phyloP scores from a whole-genome alignment of 352 stramenopile species.

The Elongisporangium anandrum region DNA sequence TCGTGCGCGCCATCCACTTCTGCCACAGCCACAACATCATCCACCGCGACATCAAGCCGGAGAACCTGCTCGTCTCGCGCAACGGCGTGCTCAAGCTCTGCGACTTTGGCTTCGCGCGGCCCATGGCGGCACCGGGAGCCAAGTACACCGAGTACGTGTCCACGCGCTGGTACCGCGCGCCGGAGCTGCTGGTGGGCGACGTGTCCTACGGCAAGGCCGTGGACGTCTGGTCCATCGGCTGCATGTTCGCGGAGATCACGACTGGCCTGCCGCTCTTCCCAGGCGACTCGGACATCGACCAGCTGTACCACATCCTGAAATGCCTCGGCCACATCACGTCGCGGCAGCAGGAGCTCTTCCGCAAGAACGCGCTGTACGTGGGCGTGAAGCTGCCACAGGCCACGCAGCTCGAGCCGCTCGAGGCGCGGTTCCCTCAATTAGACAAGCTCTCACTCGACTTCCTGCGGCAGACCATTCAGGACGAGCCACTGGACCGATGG shows the following conservation, averaged over 20 bases:
- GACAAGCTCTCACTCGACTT: conserved; percentile 67
- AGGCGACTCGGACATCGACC: conserved; percentile 96
- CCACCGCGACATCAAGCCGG: conserved; percentile 93
- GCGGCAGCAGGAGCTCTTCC: conserved; percentile 76
- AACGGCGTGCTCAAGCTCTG: conserved; percentile 94
- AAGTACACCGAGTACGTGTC: conserved; percentile 90
- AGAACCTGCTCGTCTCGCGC: conserved; percentile 92
- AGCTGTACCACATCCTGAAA: conserved; percentile 83
- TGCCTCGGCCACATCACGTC: conserved; percentile 69
- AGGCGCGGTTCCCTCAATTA: conserved; percentile 58
- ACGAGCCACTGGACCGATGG: conserved; percentile 77
- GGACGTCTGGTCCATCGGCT: conserved; percentile 96
- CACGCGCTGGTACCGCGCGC: conserved; percentile 94
- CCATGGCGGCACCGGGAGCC: conserved; percentile 52
- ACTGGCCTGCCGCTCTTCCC: conserved; percentile 95
- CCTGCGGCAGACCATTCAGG: conserved; percentile 64
- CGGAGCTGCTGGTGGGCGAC: conserved; percentile 89
- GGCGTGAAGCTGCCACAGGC: conserved; percentile 70
- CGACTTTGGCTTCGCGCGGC: conserved; percentile 84
- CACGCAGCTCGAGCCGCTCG: conserved; percentile 53
- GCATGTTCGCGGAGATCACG: conserved; percentile 96
- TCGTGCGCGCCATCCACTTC: conserved; percentile 86
- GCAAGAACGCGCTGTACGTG: conserved; percentile 77
- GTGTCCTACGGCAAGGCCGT: conserved; percentile 94
- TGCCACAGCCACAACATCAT: conserved; percentile 96